A percentile compares a stretch with the other conserved stretches of the same genome.
phyloP scores from a whole-genome alignment of 2,329 filamentous ascomycete species.

The Peltaster fructicola region DNA sequence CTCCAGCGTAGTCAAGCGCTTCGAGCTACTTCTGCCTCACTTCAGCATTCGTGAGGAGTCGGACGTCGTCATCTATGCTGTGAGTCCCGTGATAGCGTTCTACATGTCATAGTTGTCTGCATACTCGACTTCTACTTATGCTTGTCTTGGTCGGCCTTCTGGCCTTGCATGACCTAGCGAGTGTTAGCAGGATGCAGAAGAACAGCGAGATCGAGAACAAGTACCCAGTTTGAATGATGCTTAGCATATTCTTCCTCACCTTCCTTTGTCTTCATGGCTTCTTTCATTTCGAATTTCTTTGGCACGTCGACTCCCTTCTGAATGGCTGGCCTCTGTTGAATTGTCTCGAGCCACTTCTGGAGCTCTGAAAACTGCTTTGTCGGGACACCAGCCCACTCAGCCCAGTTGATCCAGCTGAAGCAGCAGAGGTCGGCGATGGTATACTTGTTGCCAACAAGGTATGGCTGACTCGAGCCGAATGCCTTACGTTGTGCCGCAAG shows the following conservation, averaged over 20 bases:
- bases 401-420: conserved; percentile 30
- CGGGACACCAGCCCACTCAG: conserved; percentile 21
- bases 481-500: conserved; percentile 13
- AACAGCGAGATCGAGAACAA: too few species aligned
- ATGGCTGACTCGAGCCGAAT: conserved; percentile 13
- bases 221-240: conserved; percentile 21
- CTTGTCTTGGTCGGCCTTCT: too few species aligned
- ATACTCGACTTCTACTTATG: too few species aligned
- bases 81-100: too few species aligned
- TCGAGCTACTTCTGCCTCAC: too few species aligned
- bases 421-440: conserved; percentile 31
- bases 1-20: too few species aligned
- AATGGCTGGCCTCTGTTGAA: conserved; percentile 17
- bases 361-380: conserved; percentile 15
- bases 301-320: conserved; percentile 19
- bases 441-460: conserved; percentile 29
- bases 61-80: too few species aligned
- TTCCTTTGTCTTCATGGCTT: conserved; percentile 21
- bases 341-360: conserved; percentile 17
- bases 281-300: conserved; percentile 22
- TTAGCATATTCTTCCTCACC: conserved; percentile 21
- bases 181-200: too few species aligned
- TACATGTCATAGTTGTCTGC: too few species aligned
- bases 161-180: too few species aligned
- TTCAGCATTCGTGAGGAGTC: too few species aligned